Evolutionary conservation across 1,139 yeast genomes (phyloP).

Genomic region (Hansenula sp.): DNA sequence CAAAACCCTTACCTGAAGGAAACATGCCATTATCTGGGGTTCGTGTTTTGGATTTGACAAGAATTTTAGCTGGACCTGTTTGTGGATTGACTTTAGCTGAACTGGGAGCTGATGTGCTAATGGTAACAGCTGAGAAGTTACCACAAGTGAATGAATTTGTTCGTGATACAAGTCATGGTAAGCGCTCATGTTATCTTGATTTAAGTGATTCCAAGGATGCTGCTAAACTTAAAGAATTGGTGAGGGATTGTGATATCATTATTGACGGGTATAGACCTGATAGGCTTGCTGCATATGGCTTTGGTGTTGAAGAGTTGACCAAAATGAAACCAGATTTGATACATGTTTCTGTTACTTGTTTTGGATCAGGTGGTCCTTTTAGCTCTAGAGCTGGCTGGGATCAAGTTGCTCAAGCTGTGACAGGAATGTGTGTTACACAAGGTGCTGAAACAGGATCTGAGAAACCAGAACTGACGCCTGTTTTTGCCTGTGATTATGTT

Average conservation of each 20-base stretch:
- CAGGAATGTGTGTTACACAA: background rate
- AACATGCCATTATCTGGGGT: conserved; percentile 30
- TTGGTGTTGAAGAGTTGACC: background rate
- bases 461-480: background rate
- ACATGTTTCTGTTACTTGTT: background rate
- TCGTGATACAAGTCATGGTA: conserved; percentile 2
- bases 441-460: background rate
- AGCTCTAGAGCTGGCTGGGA: conserved; percentile 1
- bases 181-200: background rate
- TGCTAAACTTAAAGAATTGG: background rate
- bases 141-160: conserved; percentile 1
- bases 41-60: conserved; percentile 33
- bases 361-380: conserved; percentile 1
- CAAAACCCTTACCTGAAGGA: background rate
- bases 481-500: background rate
- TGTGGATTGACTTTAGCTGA: conserved; percentile 38
- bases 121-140: background rate
- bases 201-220: background rate
- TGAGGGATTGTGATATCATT: background rate
- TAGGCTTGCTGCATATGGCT: background rate
- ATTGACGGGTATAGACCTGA: conserved; percentile 1
- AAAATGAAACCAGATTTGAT: background rate
- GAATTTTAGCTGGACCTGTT: conserved; percentile 41
- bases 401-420: conserved; percentile 2
- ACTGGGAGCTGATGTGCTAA: conserved; percentile 24